Base-by-base conservation (phyloP, 75 land plant species). In the Adiantum capillusveneris region DNA sequence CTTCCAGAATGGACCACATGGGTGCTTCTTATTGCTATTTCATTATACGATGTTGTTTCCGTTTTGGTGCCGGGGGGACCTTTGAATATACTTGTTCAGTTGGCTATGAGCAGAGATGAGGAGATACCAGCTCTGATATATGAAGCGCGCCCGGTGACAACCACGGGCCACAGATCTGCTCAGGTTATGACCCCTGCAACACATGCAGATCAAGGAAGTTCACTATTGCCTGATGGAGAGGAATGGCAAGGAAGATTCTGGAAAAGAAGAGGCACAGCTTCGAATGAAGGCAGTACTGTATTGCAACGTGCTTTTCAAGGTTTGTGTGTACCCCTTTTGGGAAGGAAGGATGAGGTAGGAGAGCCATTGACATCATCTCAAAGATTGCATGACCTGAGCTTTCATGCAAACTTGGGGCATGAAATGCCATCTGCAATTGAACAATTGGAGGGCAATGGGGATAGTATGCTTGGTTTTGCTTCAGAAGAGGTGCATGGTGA, bases 1-100 rank as follows among this genome's bases (percentile, higher is more conserved):
- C 68, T 94, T 25, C 98, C 98, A 1, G 96, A 94, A 55, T 94
- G 98, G 98, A 94, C 98, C 34, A 86, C 98, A 25, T 94, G 98
- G 98, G 76, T 73, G 49, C 76, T 94, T 0, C 64, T 94, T 56
- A 68, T 94, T 59, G 91, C 98, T n/a, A 79, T 94, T 79, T 75
- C 98, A 14, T 54, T 83, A 46, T 94, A 94, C 68, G 98, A 94
- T 67, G 60, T 94, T n/a, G 84, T 80, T 25, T 96, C 98, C 1
- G 98, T 94, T 42, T 72, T 94, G 72, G 52, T 81, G 42, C 98
- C 98, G n/a, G 83, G 75, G 44, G 98, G 98, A 1, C 98, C 98
- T 7, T 66, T 94, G 53, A 84, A 89, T 60, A 62, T 94, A 13
- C 70, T 94, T 59, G 90, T 94, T 51, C 90, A 94, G 80, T 85